phyloP scores from a whole-genome alignment of 345 rosid genomes.

The Acer negundo region DNA sequence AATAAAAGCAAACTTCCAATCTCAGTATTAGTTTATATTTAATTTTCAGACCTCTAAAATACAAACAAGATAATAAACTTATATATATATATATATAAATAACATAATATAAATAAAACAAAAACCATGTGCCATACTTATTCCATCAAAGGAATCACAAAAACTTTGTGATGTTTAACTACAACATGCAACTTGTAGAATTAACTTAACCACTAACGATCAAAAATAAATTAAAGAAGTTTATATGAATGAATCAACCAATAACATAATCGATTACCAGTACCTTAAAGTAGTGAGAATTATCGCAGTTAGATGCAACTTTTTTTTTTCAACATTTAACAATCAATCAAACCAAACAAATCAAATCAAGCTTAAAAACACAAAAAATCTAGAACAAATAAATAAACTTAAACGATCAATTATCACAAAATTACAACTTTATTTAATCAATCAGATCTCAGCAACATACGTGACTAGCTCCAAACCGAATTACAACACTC shows the following conservation, averaged over 20 bases:
- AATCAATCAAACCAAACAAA: no score
- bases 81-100: background rate
- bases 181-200: background rate
- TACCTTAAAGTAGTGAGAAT: background rate
- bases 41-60: background rate
- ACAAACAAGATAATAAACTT: background rate
- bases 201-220: background rate
- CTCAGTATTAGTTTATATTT: no score
- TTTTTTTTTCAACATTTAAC: no score
- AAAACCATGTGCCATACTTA: background rate
- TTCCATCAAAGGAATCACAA: background rate
- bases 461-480: background rate
- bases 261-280: background rate
- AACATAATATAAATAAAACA: background rate
- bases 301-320: background rate
- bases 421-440: background rate
- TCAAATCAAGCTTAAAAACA: background rate
- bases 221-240: no score
- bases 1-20: background rate
- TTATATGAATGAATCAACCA: no score
- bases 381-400: background rate
- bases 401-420: background rate
- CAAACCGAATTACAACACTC: background rate
- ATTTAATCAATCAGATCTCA: background rate
- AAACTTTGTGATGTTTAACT: no score